Conservation (phyloP, 2,329 filamentous ascomycete genomes). For the Elsinoe necatrix region DNA sequence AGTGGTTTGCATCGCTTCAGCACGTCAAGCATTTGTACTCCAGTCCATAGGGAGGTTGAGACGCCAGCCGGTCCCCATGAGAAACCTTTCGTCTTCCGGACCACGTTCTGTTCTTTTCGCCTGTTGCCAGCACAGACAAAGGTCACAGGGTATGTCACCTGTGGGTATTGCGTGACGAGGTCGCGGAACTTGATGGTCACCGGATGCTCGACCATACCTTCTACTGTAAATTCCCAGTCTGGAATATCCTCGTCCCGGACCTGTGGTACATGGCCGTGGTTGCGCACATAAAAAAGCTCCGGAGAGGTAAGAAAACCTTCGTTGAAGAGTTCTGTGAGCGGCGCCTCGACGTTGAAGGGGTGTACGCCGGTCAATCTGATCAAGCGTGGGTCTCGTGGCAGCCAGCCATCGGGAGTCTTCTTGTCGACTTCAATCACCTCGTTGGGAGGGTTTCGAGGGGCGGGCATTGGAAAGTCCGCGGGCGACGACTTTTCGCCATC, state of each 20-base stretch:
- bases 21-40: constrained; percentile 65
- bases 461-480: constrained; percentile 57
- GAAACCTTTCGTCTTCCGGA: constrained; percentile 86
- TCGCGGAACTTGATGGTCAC: constrained; percentile 63
- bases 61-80: constrained; percentile 86
- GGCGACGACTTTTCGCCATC: constrained; percentile 24
- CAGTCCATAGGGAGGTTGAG: constrained; percentile 82
- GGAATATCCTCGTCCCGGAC: constrained; percentile 64
- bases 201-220: constrained; percentile 72
- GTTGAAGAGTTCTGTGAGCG: constrained; percentile 67
- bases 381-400: constrained; percentile 68
- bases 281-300: constrained; percentile 84
- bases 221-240: constrained; percentile 74
- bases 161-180: constrained; percentile 64
- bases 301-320: constrained; percentile 79
- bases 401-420: constrained; percentile 74
- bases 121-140: constrained; percentile 88
- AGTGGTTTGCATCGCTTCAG: constrained; percentile 59
- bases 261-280: constrained; percentile 74
- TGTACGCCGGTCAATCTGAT: constrained; percentile 83
- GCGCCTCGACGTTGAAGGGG: constrained; percentile 85
- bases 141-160: constrained; percentile 78
- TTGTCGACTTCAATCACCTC: constrained; percentile 65
- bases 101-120: constrained; percentile 84
- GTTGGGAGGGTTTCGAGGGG: constrained; percentile 48